These are phyloP conservation scores for Neurospora sublineolata DNA, from an alignment of 495 filamentous ascomycete genomes.

Conservation along the genomic window DNA sequence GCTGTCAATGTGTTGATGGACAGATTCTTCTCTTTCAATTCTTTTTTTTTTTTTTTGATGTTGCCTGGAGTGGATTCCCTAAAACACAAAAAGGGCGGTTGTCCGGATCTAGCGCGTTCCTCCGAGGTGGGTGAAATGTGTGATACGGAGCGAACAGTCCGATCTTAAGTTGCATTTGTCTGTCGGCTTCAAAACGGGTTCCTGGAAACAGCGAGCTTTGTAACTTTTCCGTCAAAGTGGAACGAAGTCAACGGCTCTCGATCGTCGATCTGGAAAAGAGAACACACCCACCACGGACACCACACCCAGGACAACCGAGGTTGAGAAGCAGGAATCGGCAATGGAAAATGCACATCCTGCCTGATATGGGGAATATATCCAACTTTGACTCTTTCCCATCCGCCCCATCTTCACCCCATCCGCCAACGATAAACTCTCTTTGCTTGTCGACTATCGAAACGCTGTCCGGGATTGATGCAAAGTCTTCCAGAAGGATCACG, in stretches of 20 bases:
- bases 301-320: not conserved
- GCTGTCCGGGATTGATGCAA: not conserved
- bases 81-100: not conserved
- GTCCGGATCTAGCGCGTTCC: not conserved
- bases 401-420: not conserved
- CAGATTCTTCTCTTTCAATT: not conserved
- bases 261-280: not conserved
- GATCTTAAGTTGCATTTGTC: not conserved
- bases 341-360: slow-evolving; percentile 1
- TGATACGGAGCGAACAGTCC: not conserved
- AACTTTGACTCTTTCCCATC: not conserved
- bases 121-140: not conserved
- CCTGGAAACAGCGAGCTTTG: not conserved
- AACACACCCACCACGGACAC: not conserved
- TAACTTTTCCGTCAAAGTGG: not conserved
- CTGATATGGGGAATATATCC: slow-evolving; percentile 1
- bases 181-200: not conserved
- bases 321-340: not conserved
- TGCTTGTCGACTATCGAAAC: not conserved
- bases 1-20: not conserved
- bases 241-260: not conserved
- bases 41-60: not conserved
- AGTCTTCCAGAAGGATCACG: not conserved
- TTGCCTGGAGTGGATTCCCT: not conserved
- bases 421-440: not conserved